Evolutionary conservation across 306 rosid genomes (phyloP).

Genomic region (Datisca glomerata): DNA sequence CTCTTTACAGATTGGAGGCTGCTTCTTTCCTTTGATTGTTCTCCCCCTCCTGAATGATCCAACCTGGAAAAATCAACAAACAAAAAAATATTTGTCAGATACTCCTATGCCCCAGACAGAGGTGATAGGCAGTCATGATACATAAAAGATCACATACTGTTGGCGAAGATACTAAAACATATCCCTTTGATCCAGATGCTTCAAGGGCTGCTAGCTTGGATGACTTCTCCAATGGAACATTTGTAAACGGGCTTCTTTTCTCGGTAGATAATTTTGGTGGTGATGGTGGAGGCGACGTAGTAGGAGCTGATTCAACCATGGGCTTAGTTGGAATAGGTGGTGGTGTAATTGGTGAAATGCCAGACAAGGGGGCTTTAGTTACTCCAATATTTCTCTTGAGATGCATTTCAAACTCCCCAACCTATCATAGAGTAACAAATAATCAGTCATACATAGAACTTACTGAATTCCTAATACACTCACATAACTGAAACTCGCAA

Average conservation of each 20-base stretch:
- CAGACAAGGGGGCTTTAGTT: slow-evolving; percentile 42
- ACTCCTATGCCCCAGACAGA: background rate
- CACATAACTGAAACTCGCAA: too few relatives aligned
- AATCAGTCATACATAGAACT: too few relatives aligned
- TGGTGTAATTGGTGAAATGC: slow-evolving; percentile 55
- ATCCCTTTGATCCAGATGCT: slow-evolving; percentile 55
- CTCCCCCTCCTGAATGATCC: slow-evolving; percentile 84
- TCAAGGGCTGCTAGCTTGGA: slow-evolving; percentile 74
- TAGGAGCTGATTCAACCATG: slow-evolving; percentile 51
- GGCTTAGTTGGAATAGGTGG: slow-evolving; percentile 81
- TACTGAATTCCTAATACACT: too few relatives aligned
- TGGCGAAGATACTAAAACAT: slow-evolving; percentile 60
- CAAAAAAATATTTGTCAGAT: background rate
- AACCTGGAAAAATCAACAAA: slow-evolving; percentile 31
- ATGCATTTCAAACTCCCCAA: slow-evolving; percentile 97
- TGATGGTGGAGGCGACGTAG: slow-evolving; percentile 29
- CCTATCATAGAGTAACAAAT: slow-evolving; percentile 30
- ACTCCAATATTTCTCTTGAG: slow-evolving; percentile 79
- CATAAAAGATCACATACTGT: slow-evolving; percentile 31
- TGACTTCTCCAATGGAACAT: slow-evolving; percentile 30
- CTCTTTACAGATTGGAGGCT: slow-evolving; percentile 82
- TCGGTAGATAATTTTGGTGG: slow-evolving; percentile 54
- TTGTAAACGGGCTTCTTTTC: slow-evolving; percentile 41
- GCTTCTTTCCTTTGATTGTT: slow-evolving; percentile 69
- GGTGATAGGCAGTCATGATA: background rate